Base-by-base conservation (phyloP, 495 filamentous ascomycete species). In the Chlorociboria aeruginascens region DNA sequence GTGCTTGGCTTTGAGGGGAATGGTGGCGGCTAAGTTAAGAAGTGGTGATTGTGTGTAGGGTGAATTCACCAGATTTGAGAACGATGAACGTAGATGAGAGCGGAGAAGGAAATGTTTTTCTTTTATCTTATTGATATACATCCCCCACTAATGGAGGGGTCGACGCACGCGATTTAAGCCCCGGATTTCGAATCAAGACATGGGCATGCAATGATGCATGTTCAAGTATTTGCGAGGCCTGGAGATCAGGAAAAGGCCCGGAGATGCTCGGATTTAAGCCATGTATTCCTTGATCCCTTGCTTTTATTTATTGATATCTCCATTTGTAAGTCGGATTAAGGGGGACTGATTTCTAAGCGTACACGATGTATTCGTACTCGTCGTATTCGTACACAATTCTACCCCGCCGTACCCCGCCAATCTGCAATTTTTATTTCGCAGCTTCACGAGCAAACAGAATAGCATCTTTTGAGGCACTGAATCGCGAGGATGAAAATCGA, bases 401-500 rank as follows among this genome's bases (percentile, higher is more conserved):
- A 44, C 13, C 20, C 20, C 31, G 20, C 35, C 37, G 7, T 12
- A 9, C 8, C 45, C 45, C 32, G 8, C 45, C 28, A 38, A 40
- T 32, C 32, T 50, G 20, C 31, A 17, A 33, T 49, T 49, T 43
- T 46, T 20, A 36, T 34, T 33, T 14, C 10, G 17, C 29, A 31
- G 9, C 34, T 17, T 17, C 10, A 16, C 7, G 32, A 46, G 11
- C 34, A 46, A 11, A n/a, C n/a, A 40, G 28, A 34, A 43, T 13
- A 16, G 25, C 38, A 17, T 17, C 11, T 29, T 12, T 38, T 28
- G 25, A 34, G 28, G 14, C 30, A 12, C 6, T 44, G 40, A 32
- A 32, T n/a, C 12, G 10, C 28, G 31, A 53, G 33, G 9, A 56
- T 56, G 54, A 56, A 52, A 43, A 60, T 76, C 14, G 71, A 76